Conservation (phyloP, 1,284 basidiomycete species). For the Leccinum pachyderme region DNA sequence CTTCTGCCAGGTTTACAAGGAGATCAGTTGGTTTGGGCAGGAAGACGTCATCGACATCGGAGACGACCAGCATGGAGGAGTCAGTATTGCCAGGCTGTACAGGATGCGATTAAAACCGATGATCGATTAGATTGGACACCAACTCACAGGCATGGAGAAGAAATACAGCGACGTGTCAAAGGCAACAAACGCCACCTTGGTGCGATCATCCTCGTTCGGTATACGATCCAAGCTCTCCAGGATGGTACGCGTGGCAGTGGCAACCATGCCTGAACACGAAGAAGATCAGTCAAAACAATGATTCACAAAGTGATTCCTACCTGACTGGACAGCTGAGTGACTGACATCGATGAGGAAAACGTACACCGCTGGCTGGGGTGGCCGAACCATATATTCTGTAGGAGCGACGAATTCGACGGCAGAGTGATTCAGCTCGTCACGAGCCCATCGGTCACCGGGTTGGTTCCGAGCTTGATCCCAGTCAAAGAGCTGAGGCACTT, state of each 20-base stretch:
- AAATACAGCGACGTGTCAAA: slow-evolving; percentile 95
- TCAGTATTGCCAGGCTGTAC: slow-evolving; percentile 77
- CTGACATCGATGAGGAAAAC: slow-evolving; percentile 98
- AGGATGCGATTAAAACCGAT: background rate
- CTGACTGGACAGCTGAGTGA: slow-evolving; percentile 86
- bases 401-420: slow-evolving; percentile 98
- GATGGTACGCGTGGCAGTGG: slow-evolving; percentile 94
- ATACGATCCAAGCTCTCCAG: slow-evolving; percentile 94
- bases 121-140: background rate
- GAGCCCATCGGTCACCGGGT: slow-evolving; percentile 92
- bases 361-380: slow-evolving; percentile 96
- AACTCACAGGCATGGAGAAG: slow-evolving; percentile 82
- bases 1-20: slow-evolving; percentile 69
- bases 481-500: slow-evolving; percentile 98
- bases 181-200: slow-evolving; percentile 91
- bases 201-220: slow-evolving; percentile 92
- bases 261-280: slow-evolving; percentile 81
- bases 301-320: slow-evolving; percentile 35
- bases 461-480: slow-evolving; percentile 95
- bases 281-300: background rate
- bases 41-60: slow-evolving; percentile 96
- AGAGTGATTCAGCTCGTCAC: slow-evolving; percentile 90
- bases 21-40: slow-evolving; percentile 95
- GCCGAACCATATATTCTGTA: slow-evolving; percentile 99
- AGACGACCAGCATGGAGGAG: slow-evolving; percentile 94